phyloP scores from a whole-genome alignment of 108 stramenopile genomes.

The Cyclotella baltica region DNA sequence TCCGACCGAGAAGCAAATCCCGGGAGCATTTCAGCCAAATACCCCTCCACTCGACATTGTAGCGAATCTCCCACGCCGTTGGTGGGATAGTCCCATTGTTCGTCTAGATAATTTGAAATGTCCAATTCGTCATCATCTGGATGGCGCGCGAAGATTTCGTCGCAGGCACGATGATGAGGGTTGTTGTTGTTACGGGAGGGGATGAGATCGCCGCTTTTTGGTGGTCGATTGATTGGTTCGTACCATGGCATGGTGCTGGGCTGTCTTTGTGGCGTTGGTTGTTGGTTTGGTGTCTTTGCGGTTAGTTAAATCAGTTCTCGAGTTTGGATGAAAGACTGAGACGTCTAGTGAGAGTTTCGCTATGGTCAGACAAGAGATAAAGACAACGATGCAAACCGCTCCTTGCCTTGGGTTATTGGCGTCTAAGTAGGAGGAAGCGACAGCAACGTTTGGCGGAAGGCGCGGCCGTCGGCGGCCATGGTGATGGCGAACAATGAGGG shows the following conservation, averaged over 20 bases:
- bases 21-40: slow-evolving; percentile 6
- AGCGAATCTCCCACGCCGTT: slow-evolving; percentile 1
- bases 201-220: neutral
- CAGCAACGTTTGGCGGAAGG: too few relatives aligned
- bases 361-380: too few relatives aligned
- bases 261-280: neutral
- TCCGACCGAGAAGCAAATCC: neutral
- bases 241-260: slow-evolving; percentile 4
- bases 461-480: too few relatives aligned
- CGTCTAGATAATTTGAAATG: slow-evolving; percentile 9
- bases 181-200: neutral
- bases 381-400: too few relatives aligned
- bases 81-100: neutral
- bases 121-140: slow-evolving; percentile 1
- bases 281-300: neutral
- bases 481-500: too few relatives aligned
- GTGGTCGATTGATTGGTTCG: slow-evolving; percentile 14
- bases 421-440: too few relatives aligned
- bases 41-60: slow-evolving; percentile 9
- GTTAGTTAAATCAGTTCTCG: neutral
- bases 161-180: slow-evolving; percentile 1
- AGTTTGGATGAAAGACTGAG: too few relatives aligned
- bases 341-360: too few relatives aligned
- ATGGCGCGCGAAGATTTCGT: neutral
- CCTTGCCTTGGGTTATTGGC: too few relatives aligned